Conservation (phyloP, 2,329 filamentous ascomycete genomes). For the Talaromyces sp. region DNA sequence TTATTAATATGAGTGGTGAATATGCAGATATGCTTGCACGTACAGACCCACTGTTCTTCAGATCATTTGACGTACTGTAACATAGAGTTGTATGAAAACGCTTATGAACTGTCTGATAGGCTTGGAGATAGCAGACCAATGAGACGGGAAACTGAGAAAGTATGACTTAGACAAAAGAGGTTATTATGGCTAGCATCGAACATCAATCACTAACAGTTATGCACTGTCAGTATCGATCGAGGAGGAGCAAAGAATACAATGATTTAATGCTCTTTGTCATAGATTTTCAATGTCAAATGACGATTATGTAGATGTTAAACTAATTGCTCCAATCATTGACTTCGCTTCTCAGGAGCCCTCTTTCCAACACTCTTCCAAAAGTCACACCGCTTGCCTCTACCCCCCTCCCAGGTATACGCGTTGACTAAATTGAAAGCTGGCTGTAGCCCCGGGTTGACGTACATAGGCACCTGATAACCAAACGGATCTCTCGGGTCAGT, state of each 20-base stretch:
- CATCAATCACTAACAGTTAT: neutral
- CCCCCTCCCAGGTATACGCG: slow-evolving; percentile 44
- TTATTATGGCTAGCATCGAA: neutral
- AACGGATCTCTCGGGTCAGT: slow-evolving; percentile 12
- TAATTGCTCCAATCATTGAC: neutral
- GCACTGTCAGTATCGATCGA: neutral
- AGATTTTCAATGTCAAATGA: neutral
- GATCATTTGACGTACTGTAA: neutral
- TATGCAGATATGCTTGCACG: neutral
- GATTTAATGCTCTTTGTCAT: no score
- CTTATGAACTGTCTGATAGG: no score
- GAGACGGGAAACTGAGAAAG: neutral
- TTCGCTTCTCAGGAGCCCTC: slow-evolving; percentile 12
- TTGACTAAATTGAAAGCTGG: slow-evolving; percentile 38
- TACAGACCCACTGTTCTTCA: neutral
- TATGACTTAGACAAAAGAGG: neutral
- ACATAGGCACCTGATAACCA: slow-evolving; percentile 18
- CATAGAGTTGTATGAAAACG: neutral
- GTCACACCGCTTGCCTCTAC: slow-evolving; percentile 40
- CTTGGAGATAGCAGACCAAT: no score
- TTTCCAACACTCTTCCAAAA: slow-evolving; percentile 31
- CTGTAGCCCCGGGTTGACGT: slow-evolving; percentile 23
- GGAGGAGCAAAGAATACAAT: neutral
- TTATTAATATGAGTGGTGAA: neutral
- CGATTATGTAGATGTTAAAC: neutral